Evolutionary conservation across 2,329 filamentous ascomycete genomes (phyloP), one percentile per base, ranked within the genome.

Genomic region (Diaporthe batatas): DNA sequence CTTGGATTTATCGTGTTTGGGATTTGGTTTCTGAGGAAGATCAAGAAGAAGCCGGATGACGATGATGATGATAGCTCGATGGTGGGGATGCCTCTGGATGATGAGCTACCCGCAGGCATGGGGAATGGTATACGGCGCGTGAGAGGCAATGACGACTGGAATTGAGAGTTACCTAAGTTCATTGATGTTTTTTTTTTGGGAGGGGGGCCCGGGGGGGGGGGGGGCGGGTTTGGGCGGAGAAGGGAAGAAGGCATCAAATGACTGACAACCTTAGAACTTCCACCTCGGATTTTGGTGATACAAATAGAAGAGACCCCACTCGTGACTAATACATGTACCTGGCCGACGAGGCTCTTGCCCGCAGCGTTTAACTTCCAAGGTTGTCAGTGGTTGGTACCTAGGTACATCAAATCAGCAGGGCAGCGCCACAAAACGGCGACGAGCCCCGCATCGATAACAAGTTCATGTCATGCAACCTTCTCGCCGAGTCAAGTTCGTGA

Each of bases 111-210:
- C 23, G 25, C 32, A 55, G 67, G 47, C 3, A 53, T 62, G 16
- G 6, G 59, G 12, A 47, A 54, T n/a, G 67, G 47, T 2, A 70
- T 73, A 10, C 51, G 67, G 54, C 49, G 62, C 32, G 49, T 73
- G 21, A 65, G 67, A 18, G 71, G 67, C 1, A 73, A 58, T 44
- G 8, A 34, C n/a, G 39, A 34, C 18, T 32, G 21, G n/a, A 57
- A 18, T 32, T 47, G 21, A 14, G 36, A 10, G 36, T 11, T 16
- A 2, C 29, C 29, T 29, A 29, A 5, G 29, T 3, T 42, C 39
- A 3, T 16, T 16, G 16, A 6, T 42, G 2, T 36, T 36, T 11
- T 36, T 36, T 36, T 36, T 11, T 36, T 11, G 6, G 34, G 34
- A 36, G 34, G 34, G 36, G 14, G 36, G 36, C 36, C 10, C 12